Conservation (phyloP, 1,284 basidiomycete species). For the Marasmius oreades region DNA sequence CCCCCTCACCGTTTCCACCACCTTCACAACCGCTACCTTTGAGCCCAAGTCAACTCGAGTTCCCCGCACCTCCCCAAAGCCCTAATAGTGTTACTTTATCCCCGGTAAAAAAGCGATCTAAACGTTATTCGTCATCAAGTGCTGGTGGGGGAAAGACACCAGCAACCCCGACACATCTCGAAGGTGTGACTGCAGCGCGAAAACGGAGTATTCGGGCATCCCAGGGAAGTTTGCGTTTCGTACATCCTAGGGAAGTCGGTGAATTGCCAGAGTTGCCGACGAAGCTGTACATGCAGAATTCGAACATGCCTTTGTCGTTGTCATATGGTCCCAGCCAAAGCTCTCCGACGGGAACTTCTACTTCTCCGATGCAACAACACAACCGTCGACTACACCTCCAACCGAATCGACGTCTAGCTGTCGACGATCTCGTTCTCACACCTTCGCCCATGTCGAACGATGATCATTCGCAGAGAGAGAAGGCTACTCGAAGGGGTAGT, state of each 20-base stretch:
- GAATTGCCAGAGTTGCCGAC: neutral
- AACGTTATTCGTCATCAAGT: neutral
- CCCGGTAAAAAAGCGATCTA: neutral
- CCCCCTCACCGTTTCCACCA: neutral
- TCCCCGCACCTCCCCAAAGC: neutral
- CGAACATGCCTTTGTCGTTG: slow-evolving; percentile 17
- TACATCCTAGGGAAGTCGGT: slow-evolving; percentile 18
- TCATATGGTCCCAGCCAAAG: slow-evolving; percentile 38
- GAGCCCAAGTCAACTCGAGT: neutral
- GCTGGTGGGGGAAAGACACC: slow-evolving; percentile 29
- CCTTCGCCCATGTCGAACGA: neutral
- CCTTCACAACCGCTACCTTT: neutral
- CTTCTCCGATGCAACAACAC: slow-evolving; percentile 18
- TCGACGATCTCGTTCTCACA: neutral
- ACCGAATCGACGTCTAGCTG: neutral
- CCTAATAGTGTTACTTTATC: neutral
- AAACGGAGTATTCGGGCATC: slow-evolving; percentile 55
- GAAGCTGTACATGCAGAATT: neutral
- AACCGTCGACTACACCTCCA: neutral
- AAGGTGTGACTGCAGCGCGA: slow-evolving; percentile 53
- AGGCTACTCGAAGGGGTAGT: neutral
- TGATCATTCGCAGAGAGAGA: neutral
- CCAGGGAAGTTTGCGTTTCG: slow-evolving; percentile 55
- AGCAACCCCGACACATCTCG: slow-evolving; percentile 20
- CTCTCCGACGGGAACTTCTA: slow-evolving; percentile 19